Conservation (phyloP, 208 protist genomes). For the Wallacemonas rigidus region DNA sequence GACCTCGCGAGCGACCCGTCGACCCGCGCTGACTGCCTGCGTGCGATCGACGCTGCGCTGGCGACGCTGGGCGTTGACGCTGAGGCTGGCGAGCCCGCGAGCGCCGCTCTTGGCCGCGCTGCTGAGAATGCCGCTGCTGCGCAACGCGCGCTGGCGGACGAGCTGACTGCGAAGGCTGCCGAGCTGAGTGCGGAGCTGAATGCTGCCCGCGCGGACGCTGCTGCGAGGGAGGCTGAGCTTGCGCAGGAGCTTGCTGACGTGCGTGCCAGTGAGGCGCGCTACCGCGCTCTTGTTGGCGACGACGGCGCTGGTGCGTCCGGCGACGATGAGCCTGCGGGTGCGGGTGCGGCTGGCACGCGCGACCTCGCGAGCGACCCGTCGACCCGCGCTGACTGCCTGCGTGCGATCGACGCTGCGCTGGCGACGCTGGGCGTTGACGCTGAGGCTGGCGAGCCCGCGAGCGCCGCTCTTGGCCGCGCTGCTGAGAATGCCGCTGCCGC, state of each 20-base stretch:
- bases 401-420: conserved; percentile 31
- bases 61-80: conserved; percentile 26
- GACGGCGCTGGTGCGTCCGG: neutral
- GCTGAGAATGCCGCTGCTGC: conserved; percentile 19
- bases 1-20: conserved; percentile 22
- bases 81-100: conserved; percentile 17
- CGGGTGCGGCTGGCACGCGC: neutral
- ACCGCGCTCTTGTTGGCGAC: conserved; percentile 22
- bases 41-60: conserved; percentile 31
- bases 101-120: conserved; percentile 18
- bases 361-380: conserved; percentile 22
- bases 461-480: conserved; percentile 18
- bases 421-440: conserved; percentile 26
- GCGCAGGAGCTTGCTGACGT: conserved; percentile 17
- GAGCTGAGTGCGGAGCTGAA: conserved; percentile 3
- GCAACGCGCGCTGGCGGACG: conserved; percentile 17
- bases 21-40: conserved; percentile 35
- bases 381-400: conserved; percentile 35
- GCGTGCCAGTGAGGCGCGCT: conserved; percentile 16
- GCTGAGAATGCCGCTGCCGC: conserved; percentile 18
- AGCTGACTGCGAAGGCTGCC: conserved; percentile 5
- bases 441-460: conserved; percentile 17
- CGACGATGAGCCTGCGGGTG: conserved; percentile 1
- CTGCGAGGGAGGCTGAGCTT: conserved; percentile 17
- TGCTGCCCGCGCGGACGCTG: neutral